Base-by-base conservation (phyloP, 805 yeast genomes). In the Pichia rugopelliculosa region DNA sequence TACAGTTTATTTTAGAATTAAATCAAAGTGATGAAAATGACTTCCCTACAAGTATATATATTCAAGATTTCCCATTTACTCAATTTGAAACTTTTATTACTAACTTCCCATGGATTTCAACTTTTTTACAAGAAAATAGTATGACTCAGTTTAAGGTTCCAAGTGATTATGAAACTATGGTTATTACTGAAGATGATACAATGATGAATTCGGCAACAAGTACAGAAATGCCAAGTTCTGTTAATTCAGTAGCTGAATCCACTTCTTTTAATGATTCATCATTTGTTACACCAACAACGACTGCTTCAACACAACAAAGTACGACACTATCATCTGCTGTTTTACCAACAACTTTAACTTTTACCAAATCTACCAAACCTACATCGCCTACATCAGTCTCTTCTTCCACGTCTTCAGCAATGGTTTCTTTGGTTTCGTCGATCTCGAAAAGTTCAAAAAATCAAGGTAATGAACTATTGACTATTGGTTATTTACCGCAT, bases 21-120 rank as follows among this genome's bases (percentile, higher is more conserved):
- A 50, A 45, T 11, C 47, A 52, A 1, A 37, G 45, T 11, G 41
- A 44, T 15, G 33, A 36, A 17, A 24, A 45, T 2, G 48, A 41
- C 6, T 55, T 57, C 23, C 53, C 61, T 41, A 59, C 62, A 3
- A 58, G 65, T 3, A 36, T 61, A 22, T 49, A 62, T 34, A 49
- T 57, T 10, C 51, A 53, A n/a, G 39, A 44, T 1, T 67, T 67
- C 45, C 72, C 72, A 23, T 57, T 66, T 46, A 53, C 60, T 2
- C 61, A 55, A 9, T 67, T 67, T 47, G 25, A 58, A 17, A 61
- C 67, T 3, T 64, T 56, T 39, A 52, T 62, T n/a, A 48, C 61
- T 7, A 60, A 56, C 4, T 64, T 68, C 45, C 70, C 69, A 1
- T 66, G 71, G 70, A 61, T 66, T 42, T 27, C 59, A 3, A 51